A percentile compares a stretch with the other conserved stretches of the same genome.
Evolutionary conservation across 140 eudicot species (phyloP).

Genomic region (Bidens hawaiensis): DNA sequence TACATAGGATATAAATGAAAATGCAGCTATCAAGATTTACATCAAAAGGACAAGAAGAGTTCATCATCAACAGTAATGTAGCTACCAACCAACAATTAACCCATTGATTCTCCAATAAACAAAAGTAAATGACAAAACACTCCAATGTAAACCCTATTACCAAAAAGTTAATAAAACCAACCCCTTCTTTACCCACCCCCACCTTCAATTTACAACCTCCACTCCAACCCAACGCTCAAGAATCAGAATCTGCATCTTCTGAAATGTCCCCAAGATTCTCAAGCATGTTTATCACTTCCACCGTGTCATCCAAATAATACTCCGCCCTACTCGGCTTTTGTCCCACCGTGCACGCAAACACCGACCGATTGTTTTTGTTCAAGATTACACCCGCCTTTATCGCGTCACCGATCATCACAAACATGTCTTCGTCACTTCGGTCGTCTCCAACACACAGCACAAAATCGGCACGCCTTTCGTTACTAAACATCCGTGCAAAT

Average conservation of each 20-base stretch:
- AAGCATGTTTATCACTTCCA: constrained; percentile 55
- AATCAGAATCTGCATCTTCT: constrained; percentile 17
- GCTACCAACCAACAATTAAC: too few relatives aligned
- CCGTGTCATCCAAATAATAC: constrained; percentile 70
- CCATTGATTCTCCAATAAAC: constrained; percentile 21
- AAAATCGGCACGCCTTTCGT: constrained; percentile 31
- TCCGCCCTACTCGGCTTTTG: constrained; percentile 64
- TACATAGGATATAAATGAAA: background rate
- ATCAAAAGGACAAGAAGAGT: constrained; percentile 15
- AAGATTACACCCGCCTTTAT: constrained; percentile 39
- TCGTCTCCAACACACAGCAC: constrained; percentile 80
- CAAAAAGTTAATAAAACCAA: constrained; percentile 7
- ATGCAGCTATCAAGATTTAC: constrained; percentile 18
- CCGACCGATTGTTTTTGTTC: constrained; percentile 36
- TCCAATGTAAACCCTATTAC: constrained; percentile 26
- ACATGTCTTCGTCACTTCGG: constrained; percentile 82
- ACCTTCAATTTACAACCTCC: constrained; percentile 35
- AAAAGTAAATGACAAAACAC: constrained; percentile 28
- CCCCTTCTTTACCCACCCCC: constrained; percentile 20
- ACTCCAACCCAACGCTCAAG: constrained; percentile 23
- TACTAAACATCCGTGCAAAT: constrained; percentile 39
- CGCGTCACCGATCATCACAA: constrained; percentile 59
- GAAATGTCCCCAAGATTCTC: constrained; percentile 43
- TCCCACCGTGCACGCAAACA: constrained; percentile 55
- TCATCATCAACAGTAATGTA: constrained; percentile 15